Evolutionary conservation across 176 grass and related monocot species (phyloP).

Genomic region (Cocos nucifera): DNA sequence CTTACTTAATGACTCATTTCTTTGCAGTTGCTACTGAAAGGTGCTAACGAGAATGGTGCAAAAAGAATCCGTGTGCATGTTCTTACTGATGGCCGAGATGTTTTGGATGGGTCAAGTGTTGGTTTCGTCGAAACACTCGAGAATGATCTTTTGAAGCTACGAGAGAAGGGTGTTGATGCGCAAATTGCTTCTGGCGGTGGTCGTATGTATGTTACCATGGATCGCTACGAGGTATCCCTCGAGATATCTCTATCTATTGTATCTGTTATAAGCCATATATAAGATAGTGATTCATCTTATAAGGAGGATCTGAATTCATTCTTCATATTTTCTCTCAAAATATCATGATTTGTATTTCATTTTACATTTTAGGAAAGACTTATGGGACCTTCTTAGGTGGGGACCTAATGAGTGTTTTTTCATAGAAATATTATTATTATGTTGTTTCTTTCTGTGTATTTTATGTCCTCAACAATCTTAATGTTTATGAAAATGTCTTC

Average conservation of each 20-base stretch:
- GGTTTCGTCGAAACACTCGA: constrained; percentile 86
- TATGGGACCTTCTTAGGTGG: too few species aligned
- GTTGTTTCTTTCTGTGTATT: too few species aligned
- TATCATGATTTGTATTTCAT: background rate
- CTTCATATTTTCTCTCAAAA: constrained; percentile 4
- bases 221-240: constrained; percentile 82
- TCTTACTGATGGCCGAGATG: constrained; percentile 95
- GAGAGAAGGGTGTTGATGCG: constrained; percentile 80
- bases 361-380: too few species aligned
- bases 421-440: too few species aligned
- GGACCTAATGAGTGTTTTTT: too few species aligned
- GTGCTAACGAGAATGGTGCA: constrained; percentile 64
- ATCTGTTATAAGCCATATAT: too few species aligned
- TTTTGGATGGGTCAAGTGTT: constrained; percentile 92
- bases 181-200: constrained; percentile 89
- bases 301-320: too few species aligned
- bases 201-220: constrained; percentile 98
- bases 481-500: too few species aligned
- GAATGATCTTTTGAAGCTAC: constrained; percentile 57
- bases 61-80: constrained; percentile 95
- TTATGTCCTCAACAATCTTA: too few species aligned
- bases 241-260: too few species aligned
- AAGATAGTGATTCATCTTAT: too few species aligned
- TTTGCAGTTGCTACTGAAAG: constrained; percentile 87
- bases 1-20: background rate